Evolutionary conservation across 176 grass and related monocot genomes (phyloP).

Genomic region (Coix lacrymajobi): DNA sequence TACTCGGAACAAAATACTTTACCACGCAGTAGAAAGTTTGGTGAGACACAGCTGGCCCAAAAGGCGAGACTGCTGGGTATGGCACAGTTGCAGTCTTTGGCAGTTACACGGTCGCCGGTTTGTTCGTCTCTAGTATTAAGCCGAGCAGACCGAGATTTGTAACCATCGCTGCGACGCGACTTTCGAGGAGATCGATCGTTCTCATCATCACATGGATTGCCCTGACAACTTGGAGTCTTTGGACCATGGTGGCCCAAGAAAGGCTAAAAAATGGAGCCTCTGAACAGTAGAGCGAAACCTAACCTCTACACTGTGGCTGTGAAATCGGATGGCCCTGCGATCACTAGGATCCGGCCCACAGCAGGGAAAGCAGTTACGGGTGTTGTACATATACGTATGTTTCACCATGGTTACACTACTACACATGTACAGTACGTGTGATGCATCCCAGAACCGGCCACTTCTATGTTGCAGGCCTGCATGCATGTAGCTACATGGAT

Average conservation of each 20-base stretch:
- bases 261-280: background rate
- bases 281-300: background rate
- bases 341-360: background rate
- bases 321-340: background rate
- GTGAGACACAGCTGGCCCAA: constrained; percentile 1
- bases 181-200: constrained; percentile 30
- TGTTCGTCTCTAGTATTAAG: background rate
- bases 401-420: too few species aligned
- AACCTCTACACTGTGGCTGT: background rate
- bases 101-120: background rate
- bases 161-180: background rate
- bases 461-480: background rate
- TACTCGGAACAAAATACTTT: background rate
- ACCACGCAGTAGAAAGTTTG: background rate
- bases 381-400: too few species aligned
- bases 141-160: constrained; percentile 19
- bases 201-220: constrained; percentile 27
- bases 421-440: too few species aligned
- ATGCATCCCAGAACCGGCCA: too few species aligned
- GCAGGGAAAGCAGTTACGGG: too few species aligned
- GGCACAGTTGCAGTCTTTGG: background rate
- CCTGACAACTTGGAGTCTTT: background rate
- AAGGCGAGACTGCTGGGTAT: background rate
- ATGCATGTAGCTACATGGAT: background rate
- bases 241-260: constrained; percentile 1